phyloP scores from a whole-genome alignment of 2,329 filamentous ascomycete genomes.

The Fusarium anguioides region DNA sequence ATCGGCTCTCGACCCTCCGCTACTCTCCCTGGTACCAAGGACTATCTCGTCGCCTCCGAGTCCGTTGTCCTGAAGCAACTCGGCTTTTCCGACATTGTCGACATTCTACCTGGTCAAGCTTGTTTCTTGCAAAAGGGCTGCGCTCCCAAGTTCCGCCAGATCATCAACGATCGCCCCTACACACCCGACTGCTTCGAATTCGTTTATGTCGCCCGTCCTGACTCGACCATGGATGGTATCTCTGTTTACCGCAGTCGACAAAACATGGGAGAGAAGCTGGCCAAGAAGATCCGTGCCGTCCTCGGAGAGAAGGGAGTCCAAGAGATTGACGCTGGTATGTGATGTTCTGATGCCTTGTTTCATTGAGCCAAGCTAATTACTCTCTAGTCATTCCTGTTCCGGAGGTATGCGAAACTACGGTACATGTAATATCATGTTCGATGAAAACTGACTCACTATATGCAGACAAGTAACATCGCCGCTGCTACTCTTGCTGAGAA shows the following conservation, averaged over 20 bases:
- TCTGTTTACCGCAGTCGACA: slow-evolving; percentile 85
- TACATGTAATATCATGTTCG: not conserved
- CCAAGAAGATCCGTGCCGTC: slow-evolving; percentile 74
- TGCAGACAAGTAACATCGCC: slow-evolving; percentile 80
- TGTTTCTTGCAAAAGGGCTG: slow-evolving; percentile 86
- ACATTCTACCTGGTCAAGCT: slow-evolving; percentile 85
- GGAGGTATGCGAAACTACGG: slow-evolving; percentile 45
- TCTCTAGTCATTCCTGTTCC: slow-evolving; percentile 62
- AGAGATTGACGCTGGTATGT: slow-evolving; percentile 75
- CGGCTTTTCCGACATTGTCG: slow-evolving; percentile 79
- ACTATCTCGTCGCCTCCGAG: slow-evolving; percentile 94
- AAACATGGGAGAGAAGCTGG: slow-evolving; percentile 87
- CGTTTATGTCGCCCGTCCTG: slow-evolving; percentile 87
- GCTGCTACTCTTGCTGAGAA: slow-evolving; percentile 80
- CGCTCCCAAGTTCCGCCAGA: slow-evolving; percentile 78
- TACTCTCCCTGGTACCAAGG: slow-evolving; percentile 70
- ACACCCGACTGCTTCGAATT: slow-evolving; percentile 69
- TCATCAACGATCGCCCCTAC: slow-evolving; percentile 75
- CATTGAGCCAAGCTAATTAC: slow-evolving; percentile 10
- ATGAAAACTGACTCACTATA: not conserved
- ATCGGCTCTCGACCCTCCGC: slow-evolving; percentile 78
- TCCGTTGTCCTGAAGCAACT: slow-evolving; percentile 85
- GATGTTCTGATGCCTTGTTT: not conserved
- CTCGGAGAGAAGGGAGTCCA: slow-evolving; percentile 76
- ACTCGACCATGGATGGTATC: slow-evolving; percentile 87